These are phyloP conservation scores for Starmera amethionina DNA, from an alignment of 805 yeast species.

Conservation along the genomic window DNA sequence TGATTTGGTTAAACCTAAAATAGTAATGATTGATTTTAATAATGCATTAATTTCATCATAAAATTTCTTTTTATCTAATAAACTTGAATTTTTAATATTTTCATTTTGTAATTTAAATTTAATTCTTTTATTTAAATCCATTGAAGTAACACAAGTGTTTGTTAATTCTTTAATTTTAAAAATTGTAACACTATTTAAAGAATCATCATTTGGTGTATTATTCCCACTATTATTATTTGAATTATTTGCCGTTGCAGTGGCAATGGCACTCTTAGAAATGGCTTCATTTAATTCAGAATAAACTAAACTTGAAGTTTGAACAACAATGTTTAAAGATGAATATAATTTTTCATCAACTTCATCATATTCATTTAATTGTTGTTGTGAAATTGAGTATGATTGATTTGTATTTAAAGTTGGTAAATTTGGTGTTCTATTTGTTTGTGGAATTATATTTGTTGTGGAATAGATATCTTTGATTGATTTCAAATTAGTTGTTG, in stretches of 20 bases:
- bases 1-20: constrained; percentile 72
- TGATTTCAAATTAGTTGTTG: neutral
- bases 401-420: constrained; percentile 14
- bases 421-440: constrained; percentile 4
- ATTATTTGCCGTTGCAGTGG: constrained; percentile 37
- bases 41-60: constrained; percentile 84
- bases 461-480: neutral
- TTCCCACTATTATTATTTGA: constrained; percentile 21
- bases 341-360: constrained; percentile 62
- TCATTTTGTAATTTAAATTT: constrained; percentile 44
- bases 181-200: constrained; percentile 32
- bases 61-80: constrained; percentile 48
- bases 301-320: constrained; percentile 65
- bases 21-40: constrained; percentile 72
- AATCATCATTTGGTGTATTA: neutral
- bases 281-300: constrained; percentile 65
- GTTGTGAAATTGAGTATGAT: constrained; percentile 10
- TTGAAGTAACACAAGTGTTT: constrained; percentile 64
- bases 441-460: no score
- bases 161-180: constrained; percentile 69
- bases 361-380: constrained; percentile 23
- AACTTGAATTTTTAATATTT: constrained; percentile 27
- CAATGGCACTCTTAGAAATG: constrained; percentile 53
- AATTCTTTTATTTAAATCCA: constrained; percentile 70
- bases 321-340: constrained; percentile 51